Evolutionary conservation across 2,329 filamentous ascomycete genomes (phyloP).

Genomic region (Purpureocillium lavendulum): DNA sequence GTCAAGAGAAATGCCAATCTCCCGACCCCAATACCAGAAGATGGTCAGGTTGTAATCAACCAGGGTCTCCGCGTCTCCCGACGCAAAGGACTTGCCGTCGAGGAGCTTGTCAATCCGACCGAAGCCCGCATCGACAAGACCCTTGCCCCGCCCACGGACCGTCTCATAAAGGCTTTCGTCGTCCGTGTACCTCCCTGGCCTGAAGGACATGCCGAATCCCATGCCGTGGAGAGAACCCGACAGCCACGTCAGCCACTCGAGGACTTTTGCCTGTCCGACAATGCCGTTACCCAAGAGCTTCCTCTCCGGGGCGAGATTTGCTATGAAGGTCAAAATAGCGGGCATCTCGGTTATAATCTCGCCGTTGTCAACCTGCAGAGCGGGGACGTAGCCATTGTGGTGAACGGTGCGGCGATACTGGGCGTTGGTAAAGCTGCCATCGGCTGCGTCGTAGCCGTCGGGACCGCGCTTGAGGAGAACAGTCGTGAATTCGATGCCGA

Average conservation of each 20-base stretch:
- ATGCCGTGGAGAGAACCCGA: slow-evolving; percentile 20
- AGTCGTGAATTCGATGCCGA: slow-evolving; percentile 14
- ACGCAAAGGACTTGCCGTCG: slow-evolving; percentile 5
- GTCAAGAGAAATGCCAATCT: slow-evolving; percentile 7
- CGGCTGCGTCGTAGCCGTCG: slow-evolving; percentile 14
- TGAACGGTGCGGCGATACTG: slow-evolving; percentile 20
- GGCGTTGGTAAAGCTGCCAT: slow-evolving; percentile 19
- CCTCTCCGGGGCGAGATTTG: slow-evolving; percentile 11
- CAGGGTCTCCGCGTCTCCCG: slow-evolving; percentile 12
- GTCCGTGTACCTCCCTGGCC: slow-evolving; percentile 18
- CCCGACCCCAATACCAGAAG: slow-evolving; percentile 12
- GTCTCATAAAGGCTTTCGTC: slow-evolving; percentile 6
- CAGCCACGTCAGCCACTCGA: slow-evolving; percentile 24
- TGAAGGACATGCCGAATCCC: slow-evolving; percentile 16
- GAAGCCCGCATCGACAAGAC: slow-evolving; percentile 7
- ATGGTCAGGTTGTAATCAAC: slow-evolving; percentile 15
- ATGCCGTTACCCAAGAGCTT: slow-evolving; percentile 12
- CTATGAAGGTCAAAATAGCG: slow-evolving; percentile 22
- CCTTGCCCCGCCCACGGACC: slow-evolving; percentile 9
- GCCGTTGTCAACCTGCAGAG: slow-evolving; percentile 16
- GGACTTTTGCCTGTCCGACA: slow-evolving; percentile 14
- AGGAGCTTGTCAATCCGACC: slow-evolving; percentile 11
- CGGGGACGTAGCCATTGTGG: slow-evolving; percentile 21
- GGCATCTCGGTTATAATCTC: slow-evolving; percentile 23
- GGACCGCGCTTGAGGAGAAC: slow-evolving; percentile 12